Base-by-base conservation (phyloP, 1,139 yeast species). In the Suhomyces guaymorum region DNA sequence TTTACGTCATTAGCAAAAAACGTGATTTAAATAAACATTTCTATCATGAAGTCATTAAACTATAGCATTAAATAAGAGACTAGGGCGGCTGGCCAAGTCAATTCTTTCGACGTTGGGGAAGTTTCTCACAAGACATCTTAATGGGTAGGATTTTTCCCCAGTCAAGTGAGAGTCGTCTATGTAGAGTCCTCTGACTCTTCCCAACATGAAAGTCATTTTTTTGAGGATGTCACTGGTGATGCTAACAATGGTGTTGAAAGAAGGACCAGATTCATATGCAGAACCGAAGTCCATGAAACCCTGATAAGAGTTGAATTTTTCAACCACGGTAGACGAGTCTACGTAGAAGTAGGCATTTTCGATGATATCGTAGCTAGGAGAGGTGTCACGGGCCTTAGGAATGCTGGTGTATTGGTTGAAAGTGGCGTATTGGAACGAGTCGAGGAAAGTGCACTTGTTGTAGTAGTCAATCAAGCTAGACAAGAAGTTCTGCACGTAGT, bases 211-310 rank as follows among this genome's bases (percentile, higher is more conserved):
- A 24, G 52, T 46, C 47, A 58, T 52, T 35, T 66, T 65, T 43
- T 64, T 63, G 40, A 66, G 53, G 9, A 66, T 59, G 47, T 65
- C 71, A 38, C 55, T 59, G 15, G 66, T 64, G 24, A 66, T 57
- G 18, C 63, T 52, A 5, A 62, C 59, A 12, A 66, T 44, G 27
- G 58, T 54, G 35, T 58, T 55, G 49, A 65, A 63, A 15, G 44
- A 19, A 20, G 44, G 42, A 7, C 26, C 42, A 16, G 41, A 37
- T 15, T 39, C 34, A 16, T 33, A 32, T 7, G 16, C 26, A 4
- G 33, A 19, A 8, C 30, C 26, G 18, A 38, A 28, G 17, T 40
- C 41, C 28, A 33, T 15, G 9, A 34, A 25, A 5, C 22, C 33
- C 9, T 9, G 5, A 4, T 15, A 13, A 2, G 7, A 11, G 22